These are phyloP conservation scores for Teunomyces tritomae DNA, from an alignment of 805 yeast species.

Conservation along the genomic window DNA sequence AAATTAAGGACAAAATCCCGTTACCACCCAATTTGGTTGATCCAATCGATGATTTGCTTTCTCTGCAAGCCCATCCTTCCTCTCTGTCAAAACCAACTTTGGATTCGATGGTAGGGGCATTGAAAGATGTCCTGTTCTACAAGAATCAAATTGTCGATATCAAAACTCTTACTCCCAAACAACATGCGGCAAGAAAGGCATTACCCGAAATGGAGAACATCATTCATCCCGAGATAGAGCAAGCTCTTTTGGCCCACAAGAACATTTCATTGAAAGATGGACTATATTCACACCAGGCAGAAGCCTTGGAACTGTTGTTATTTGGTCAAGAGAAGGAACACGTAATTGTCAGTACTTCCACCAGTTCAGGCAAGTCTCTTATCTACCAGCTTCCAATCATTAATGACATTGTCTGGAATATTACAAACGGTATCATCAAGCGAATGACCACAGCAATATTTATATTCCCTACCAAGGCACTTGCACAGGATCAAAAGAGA, in stretches of 20 bases:
- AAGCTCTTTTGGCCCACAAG: constrained; percentile 48
- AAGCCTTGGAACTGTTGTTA: constrained; percentile 60
- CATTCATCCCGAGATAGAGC: constrained; percentile 47
- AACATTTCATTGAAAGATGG: constrained; percentile 41
- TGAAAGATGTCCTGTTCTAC: constrained; percentile 52
- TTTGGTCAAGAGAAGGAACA: constrained; percentile 46
- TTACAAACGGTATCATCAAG: constrained; percentile 31
- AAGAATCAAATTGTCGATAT: constrained; percentile 59
- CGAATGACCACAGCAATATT: constrained; percentile 67
- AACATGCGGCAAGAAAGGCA: constrained; percentile 44
- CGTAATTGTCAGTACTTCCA: constrained; percentile 88
- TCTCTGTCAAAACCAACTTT: constrained; percentile 33
- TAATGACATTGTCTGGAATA: constrained; percentile 39
- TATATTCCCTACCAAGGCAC: constrained; percentile 94
- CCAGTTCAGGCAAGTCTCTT: constrained; percentile 94
- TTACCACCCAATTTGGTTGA: constrained; percentile 49
- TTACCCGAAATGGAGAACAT: constrained; percentile 34
- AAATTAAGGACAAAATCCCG: constrained; percentile 45
- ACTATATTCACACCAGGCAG: constrained; percentile 79
- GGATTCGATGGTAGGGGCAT: constrained; percentile 45
- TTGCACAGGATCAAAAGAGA: constrained; percentile 94
- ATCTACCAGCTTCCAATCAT: constrained; percentile 88
- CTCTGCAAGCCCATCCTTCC: constrained; percentile 4
- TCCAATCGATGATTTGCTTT: constrained; percentile 47
- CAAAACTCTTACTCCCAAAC: constrained; percentile 45